These are phyloP conservation scores for Wallacemonas sp. DNA, from an alignment of 208 protist genomes.

Conservation along the genomic window DNA sequence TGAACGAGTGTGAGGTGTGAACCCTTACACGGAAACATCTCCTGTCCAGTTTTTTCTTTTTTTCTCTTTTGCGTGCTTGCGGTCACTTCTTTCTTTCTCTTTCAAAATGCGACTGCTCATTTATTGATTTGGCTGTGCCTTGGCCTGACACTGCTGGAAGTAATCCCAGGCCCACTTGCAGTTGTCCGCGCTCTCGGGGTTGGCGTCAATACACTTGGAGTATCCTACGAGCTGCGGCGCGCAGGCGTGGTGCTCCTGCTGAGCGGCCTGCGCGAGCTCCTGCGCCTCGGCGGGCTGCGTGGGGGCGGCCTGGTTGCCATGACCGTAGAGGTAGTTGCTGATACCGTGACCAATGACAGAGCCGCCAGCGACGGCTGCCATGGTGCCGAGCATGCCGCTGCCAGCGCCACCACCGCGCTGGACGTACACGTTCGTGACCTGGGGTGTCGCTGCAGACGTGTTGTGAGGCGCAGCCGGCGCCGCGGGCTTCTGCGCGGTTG, in stretches of 20 bases:
- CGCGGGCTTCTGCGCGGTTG: not conserved
- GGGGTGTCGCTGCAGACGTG: slow-evolving; percentile 1
- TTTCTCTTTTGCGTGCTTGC: too few species aligned
- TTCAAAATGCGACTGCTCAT: not conserved
- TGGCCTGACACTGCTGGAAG: slow-evolving; percentile 59
- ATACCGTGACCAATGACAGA: slow-evolving; percentile 58
- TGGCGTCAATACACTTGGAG: slow-evolving; percentile 63
- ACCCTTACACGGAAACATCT: too few species aligned
- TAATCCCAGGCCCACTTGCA: slow-evolving; percentile 78
- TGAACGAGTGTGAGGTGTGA: too few species aligned
- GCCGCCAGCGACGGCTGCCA: slow-evolving; percentile 49
- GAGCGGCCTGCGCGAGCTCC: slow-evolving; percentile 30
- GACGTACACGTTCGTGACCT: slow-evolving; percentile 34
- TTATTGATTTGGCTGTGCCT: slow-evolving; percentile 15
- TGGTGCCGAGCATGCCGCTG: slow-evolving; percentile 47
- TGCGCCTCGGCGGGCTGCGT: slow-evolving; percentile 50
- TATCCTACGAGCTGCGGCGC: slow-evolving; percentile 50
- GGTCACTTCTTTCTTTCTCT: too few species aligned
- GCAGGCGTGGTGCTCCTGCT: slow-evolving; percentile 42
- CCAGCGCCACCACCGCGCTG: slow-evolving; percentile 36
- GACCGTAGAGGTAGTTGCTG: slow-evolving; percentile 52
- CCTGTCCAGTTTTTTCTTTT: not conserved
- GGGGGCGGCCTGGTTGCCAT: slow-evolving; percentile 37
- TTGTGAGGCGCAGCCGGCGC: not conserved
- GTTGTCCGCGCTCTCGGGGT: slow-evolving; percentile 32